Evolutionary conservation across 2,329 filamentous ascomycete genomes (phyloP).

Genomic region (Pseudocercospora cruenta): DNA sequence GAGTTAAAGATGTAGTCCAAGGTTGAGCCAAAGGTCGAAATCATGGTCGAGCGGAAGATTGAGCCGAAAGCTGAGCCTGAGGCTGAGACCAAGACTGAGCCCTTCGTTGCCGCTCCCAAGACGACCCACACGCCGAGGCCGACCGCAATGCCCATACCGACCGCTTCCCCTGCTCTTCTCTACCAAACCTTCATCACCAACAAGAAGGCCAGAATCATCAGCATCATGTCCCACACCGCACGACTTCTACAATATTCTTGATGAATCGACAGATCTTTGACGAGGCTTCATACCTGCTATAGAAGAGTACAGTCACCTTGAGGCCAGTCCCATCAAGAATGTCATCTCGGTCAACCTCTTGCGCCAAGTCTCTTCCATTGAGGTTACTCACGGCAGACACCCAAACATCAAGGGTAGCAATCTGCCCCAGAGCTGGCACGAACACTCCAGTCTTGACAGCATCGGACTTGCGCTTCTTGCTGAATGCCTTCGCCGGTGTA

Average conservation of each 20-base stretch:
- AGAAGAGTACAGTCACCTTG: slow-evolving; percentile 31
- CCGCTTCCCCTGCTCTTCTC: too few species aligned
- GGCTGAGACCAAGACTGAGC: background rate
- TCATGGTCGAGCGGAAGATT: too few species aligned
- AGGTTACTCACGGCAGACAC: slow-evolving; percentile 80
- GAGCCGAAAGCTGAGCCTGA: background rate
- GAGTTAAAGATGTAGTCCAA: background rate
- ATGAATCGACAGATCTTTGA: slow-evolving; percentile 40
- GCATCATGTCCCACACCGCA: slow-evolving; percentile 15
- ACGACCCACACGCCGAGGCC: too few species aligned
- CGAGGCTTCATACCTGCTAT: slow-evolving; percentile 37
- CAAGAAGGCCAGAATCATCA: slow-evolving; percentile 4
- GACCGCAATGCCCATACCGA: too few species aligned
- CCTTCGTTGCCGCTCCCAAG: too few species aligned
- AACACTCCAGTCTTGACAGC: slow-evolving; percentile 16
- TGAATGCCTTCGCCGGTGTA: background rate
- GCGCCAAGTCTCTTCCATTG: slow-evolving; percentile 52
- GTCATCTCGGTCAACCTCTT: slow-evolving; percentile 31
- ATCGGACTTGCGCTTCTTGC: slow-evolving; percentile 15
- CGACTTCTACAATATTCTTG: slow-evolving; percentile 39
- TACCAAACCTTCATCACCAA: slow-evolving; percentile 10
- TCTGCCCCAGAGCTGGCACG: slow-evolving; percentile 30
- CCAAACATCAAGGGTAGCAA: slow-evolving; percentile 62
- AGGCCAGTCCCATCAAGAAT: slow-evolving; percentile 15
- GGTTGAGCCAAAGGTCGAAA: too few species aligned